A percentile compares a stretch with the other conserved stretches of the same genome.
Evolutionary conservation across 169 alveolate genomes (phyloP).

Genomic region (Theileria annulata): DNA sequence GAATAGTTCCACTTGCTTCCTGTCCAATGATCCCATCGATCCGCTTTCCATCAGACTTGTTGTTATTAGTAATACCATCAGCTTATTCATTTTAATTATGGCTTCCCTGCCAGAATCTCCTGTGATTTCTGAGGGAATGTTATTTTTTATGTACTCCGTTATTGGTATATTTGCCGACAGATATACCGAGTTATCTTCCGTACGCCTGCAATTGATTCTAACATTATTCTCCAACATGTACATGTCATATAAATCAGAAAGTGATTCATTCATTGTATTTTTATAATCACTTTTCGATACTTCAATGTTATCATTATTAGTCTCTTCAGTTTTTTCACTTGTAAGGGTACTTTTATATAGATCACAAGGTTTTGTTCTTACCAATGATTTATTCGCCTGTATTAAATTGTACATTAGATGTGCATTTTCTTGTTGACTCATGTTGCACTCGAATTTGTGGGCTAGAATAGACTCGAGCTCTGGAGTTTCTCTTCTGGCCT

Average conservation of each 20-base stretch:
- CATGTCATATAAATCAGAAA: constrained; percentile 41
- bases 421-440: constrained; percentile 40
- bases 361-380: constrained; percentile 28
- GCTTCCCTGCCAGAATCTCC: constrained; percentile 8
- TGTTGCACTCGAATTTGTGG: constrained; percentile 33
- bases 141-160: constrained; percentile 54
- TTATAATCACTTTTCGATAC: background rate
- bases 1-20: constrained; percentile 82
- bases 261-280: constrained; percentile 16
- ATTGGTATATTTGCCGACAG: constrained; percentile 55
- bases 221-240: constrained; percentile 37
- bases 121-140: background rate
- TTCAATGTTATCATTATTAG: constrained; percentile 18
- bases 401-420: constrained; percentile 8
- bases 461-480: constrained; percentile 28
- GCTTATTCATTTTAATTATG: constrained; percentile 24
- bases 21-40: constrained; percentile 75
- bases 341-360: constrained; percentile 19
- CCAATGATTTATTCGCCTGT: constrained; percentile 40
- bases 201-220: constrained; percentile 26
- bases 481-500: background rate
- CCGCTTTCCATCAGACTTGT: constrained; percentile 83
- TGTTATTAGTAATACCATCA: constrained; percentile 46
- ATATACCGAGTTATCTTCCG: constrained; percentile 45
- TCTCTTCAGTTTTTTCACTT: constrained; percentile 30